These are phyloP conservation scores for Rhodotorula glutinis DNA, from an alignment of 1,284 basidiomycete genomes.

Conservation along the genomic window DNA sequence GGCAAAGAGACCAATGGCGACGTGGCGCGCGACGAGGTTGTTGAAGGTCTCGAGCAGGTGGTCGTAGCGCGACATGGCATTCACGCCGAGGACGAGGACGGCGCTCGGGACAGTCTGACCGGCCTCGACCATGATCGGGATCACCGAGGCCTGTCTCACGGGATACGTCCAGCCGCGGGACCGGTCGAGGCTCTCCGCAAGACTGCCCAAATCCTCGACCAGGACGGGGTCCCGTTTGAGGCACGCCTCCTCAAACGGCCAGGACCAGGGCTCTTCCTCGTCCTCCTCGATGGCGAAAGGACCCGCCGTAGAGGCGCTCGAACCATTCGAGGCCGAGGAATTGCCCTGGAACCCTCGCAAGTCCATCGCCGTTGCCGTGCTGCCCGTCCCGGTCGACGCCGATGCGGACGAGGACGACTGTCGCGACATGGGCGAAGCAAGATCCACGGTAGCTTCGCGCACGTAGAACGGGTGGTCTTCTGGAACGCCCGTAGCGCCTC, in stretches of 20 bases:
- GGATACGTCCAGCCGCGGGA: slow-evolving; percentile 48
- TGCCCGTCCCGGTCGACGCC: slow-evolving; percentile 20
- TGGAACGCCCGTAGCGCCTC: slow-evolving; percentile 29
- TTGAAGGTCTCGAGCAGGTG: slow-evolving; percentile 28
- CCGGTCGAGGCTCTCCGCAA: slow-evolving; percentile 24
- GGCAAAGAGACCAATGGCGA: slow-evolving; percentile 34
- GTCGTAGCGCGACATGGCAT: slow-evolving; percentile 40
- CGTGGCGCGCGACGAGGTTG: slow-evolving; percentile 28
- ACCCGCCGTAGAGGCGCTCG: not conserved
- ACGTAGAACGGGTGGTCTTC: slow-evolving; percentile 31
- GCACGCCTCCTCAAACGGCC: slow-evolving; percentile 37
- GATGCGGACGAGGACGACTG: slow-evolving; percentile 30
- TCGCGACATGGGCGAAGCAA: slow-evolving; percentile 23
- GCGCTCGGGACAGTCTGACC: slow-evolving; percentile 46
- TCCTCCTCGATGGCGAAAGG: not conserved
- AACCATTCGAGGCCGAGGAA: slow-evolving; percentile 1
- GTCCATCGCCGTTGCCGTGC: slow-evolving; percentile 21
- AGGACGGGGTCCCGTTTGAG: slow-evolving; percentile 30
- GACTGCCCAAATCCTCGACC: slow-evolving; percentile 26
- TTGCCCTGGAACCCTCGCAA: slow-evolving; percentile 3
- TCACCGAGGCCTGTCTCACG: slow-evolving; percentile 48
- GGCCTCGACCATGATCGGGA: slow-evolving; percentile 48
- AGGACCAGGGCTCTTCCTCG: slow-evolving; percentile 2
- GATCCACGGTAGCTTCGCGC: slow-evolving; percentile 25
- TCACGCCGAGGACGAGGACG: slow-evolving; percentile 50